Evolutionary conservation across 2,329 filamentous ascomycete genomes (phyloP), one percentile per base, ranked within the genome.

Genomic region (Fusarium buharicum): DNA sequence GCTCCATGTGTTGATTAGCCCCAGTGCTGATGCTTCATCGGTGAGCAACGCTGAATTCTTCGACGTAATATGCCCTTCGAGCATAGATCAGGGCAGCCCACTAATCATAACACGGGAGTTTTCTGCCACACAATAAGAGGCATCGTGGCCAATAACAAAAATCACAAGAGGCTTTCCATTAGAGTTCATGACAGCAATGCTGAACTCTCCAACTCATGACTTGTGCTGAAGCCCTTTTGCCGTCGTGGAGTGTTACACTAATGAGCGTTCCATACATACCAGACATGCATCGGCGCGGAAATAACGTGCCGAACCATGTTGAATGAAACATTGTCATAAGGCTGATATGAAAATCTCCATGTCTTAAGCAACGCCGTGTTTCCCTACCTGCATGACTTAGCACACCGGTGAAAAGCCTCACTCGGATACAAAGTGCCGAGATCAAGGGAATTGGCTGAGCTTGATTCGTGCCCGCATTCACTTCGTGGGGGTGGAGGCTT

Each of bases 401-500:
- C 61, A 64, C 50, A 57, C 60, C 56, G 50, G 41, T 47, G 40
- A 34, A 52, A 33, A 34, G 34, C 40, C 45, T 57, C 18, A 14
- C 13, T 57, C 64, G 59, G 63, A 62, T 61, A 12, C 24, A 53
- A 43, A n/a, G 41, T 67, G 59, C 64, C 64, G 64, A 50, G 51
- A 50, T 14, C 38, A 40, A 38, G 14, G 49, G 30, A 12, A 13
- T 44, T 22, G 30, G 28, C 36, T 14, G 16, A 6, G 22, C 39
- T 31, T 66, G 54, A 66, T 66, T 66, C 62, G 62, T 64, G 62
- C 62, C 62, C 62, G 58, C 62, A 62, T 60, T 38, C 10, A 50
- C 38, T 36, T 30, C 47, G 51, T 58, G 57, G 61, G 61, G 62
- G 54, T 31, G 30, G 20, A 27, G 37, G 48, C 24, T n/a, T 50